Percentiles rank a stretch among this genome's conserved stretches.
phyloP scores from a whole-genome alignment of 306 rosid species.

The Macrotyloma uniflorum region DNA sequence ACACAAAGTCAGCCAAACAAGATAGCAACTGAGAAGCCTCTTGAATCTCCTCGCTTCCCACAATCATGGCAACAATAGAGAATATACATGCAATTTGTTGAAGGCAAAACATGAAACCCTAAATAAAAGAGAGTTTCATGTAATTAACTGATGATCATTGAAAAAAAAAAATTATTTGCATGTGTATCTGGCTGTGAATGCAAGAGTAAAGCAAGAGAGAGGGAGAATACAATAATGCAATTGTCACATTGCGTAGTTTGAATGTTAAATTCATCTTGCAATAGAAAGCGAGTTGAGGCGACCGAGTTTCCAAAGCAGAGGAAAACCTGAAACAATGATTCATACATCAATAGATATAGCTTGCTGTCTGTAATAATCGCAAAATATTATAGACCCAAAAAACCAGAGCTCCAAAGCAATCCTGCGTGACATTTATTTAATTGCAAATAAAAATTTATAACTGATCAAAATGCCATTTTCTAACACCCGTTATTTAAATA shows the following conservation, averaged over 20 bases:
- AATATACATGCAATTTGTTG: slow-evolving; percentile 88
- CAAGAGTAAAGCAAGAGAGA: slow-evolving; percentile 9
- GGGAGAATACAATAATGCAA: slow-evolving; percentile 83
- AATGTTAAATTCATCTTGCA: slow-evolving; percentile 94
- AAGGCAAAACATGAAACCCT: slow-evolving; percentile 92
- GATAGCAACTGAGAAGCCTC: slow-evolving; percentile 78
- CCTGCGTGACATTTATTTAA: slow-evolving; percentile 2
- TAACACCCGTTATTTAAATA: slow-evolving; percentile 1
- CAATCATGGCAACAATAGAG: slow-evolving; percentile 81
- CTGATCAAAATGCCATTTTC: background rate
- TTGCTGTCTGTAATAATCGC: slow-evolving; percentile 6
- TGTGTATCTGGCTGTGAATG: background rate
- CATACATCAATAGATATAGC: slow-evolving; percentile 14
- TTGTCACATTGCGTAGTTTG: slow-evolving; percentile 88
- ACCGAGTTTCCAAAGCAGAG: slow-evolving; percentile 89
- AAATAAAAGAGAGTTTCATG: slow-evolving; percentile 19
- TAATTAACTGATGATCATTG: slow-evolving; percentile 18
- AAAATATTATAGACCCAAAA: background rate
- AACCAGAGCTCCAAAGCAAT: slow-evolving; percentile 7
- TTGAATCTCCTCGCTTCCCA: slow-evolving; percentile 78
- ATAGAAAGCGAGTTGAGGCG: slow-evolving; percentile 87
- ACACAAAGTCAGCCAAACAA: slow-evolving; percentile 76
- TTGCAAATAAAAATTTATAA: background rate
- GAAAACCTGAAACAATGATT: slow-evolving; percentile 64
- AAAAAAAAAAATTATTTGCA: background rate